Base-by-base conservation (phyloP, 192 early-diverging fungal species). In the Coemansia pectinata region DNA sequence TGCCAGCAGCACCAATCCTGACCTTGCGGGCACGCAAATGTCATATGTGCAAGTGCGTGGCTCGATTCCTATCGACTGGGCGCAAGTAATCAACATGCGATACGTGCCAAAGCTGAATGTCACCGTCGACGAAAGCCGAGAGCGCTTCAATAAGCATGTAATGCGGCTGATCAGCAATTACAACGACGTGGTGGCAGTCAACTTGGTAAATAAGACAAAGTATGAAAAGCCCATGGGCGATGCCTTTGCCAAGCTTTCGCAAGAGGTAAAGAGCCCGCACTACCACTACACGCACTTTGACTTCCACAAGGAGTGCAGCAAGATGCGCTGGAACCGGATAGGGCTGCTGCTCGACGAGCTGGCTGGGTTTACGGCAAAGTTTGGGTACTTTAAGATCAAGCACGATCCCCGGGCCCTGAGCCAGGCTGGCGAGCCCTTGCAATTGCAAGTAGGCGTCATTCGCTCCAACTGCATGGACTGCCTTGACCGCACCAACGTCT, bases 381-480 rank as follows among this genome's bases (percentile, higher is more conserved):
- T 92, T 66, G 88, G 86, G 34, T 91, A 77, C 67, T 87, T 74
- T 31, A 70, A 72, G 55, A 69, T 62, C 41, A 72, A 69, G 48
- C 65, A 44, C 29, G 52, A 61, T 14, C 39, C 42, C 15, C 62
- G 57, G 15, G 64, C 67, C 4, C 53, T 55, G 21, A 40, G 36
- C 11, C 19, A 40, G 34, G 44, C 52, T n/a, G 62, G 63, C 19
- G 61, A 59, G 39, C 61, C 67, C 8, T 14, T 29, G 39, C 52
- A 69, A 27, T 19, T 70, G 39, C 96, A 99, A 67, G 83, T 78
- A 5, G 94, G 93, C 9, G 91, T 97, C 14, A 84, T 96, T 38
- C 91, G 98, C 57, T 91, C 96, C 2, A 99, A 99, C 78, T 99
- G 98, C 80, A 97, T 99, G 92, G 98, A 99, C 83, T 99, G 98